Evolutionary conservation across 352 stramenopile species (phyloP), one percentile per base, ranked within the genome.

Genomic region (Peronospora belbahrii): DNA sequence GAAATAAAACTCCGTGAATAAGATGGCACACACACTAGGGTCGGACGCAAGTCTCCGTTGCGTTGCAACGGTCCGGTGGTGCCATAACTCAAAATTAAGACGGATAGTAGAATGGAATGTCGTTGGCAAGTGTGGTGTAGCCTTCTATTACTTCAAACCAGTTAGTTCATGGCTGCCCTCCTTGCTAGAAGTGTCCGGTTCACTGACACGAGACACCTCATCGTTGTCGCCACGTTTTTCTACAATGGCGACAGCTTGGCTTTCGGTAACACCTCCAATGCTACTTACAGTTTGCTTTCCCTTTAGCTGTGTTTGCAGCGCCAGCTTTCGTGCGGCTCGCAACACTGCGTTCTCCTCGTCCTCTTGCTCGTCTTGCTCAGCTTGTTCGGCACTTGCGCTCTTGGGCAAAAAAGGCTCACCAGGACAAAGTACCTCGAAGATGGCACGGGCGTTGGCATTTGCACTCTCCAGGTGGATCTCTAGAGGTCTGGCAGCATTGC

Each of bases 401-500:
- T 56, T 56, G 7, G 48, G 48, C 15, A 56, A 31, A 44, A 56
- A 56, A 50, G 55, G 42, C 30, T 86, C 72, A 9, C 45, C 62
- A 0, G 77, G 78, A 54, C 74, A 89, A 6, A 59, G 5, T 1
- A 32, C 22, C 10, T 49, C 39, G 20, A 56, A 56, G 8, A 56
- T 48, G 1, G 50, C 40, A 20, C 72, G 70, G 8, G 80, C 79
- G n/a, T 78, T 78, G 4, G 62, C 56, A 47, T 70, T 77, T 20
- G 65, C 67, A 27, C 62, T 82, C 41, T 85, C 78, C 6, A 87
- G 48, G 9, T 83, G 71, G 14, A 83, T 73, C 28, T 86, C 75
- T 6, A 85, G 52, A 15, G 69, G 58, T 22, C 66, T 64, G 4
- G 62, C 11, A 14, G n/a, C 14, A 43, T 47, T 32, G 24, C 20